A percentile compares a stretch with the other conserved stretches of the same genome.
Evolutionary conservation across 129 eudicot species (phyloP).

Genomic region (Escallonia herrerae): DNA sequence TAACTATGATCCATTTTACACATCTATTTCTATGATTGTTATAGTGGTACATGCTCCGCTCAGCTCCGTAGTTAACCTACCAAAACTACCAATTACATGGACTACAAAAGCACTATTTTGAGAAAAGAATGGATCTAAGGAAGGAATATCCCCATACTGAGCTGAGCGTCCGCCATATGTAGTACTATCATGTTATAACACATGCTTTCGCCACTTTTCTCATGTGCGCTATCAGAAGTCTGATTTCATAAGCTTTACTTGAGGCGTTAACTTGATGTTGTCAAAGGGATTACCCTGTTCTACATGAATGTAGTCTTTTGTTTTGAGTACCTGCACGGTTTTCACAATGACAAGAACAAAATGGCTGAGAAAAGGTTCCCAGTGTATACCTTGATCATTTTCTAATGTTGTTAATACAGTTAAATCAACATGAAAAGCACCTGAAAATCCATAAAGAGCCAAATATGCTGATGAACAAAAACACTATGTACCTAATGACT

Average conservation of each 20-base stretch:
- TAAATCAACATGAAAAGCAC: too few species aligned
- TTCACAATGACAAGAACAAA: background rate
- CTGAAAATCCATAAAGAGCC: background rate
- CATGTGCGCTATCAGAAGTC: constrained; percentile 33
- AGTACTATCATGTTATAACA: background rate
- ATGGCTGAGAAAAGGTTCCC: background rate
- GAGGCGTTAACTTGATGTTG: constrained; percentile 56
- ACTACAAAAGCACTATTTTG: constrained; percentile 10
- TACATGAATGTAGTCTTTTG: constrained; percentile 82
- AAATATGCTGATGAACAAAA: background rate
- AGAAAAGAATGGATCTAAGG: constrained; percentile 31
- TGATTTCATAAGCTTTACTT: constrained; percentile 61
- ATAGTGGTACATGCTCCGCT: constrained; percentile 18
- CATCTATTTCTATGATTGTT: constrained; percentile 18
- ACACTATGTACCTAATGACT: background rate
- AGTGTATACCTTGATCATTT: too few species aligned
- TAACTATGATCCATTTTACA: constrained; percentile 25
- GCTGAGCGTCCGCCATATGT: constrained; percentile 1
- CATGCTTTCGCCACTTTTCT: background rate
- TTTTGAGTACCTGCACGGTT: constrained; percentile 69
- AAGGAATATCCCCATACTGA: constrained; percentile 18
- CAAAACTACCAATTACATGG: constrained; percentile 3
- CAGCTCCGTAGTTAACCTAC: constrained; percentile 30
- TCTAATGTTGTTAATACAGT: too few species aligned
- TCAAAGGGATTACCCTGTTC: constrained; percentile 56